These are phyloP conservation scores for Metschnikowia peoriensis DNA, from an alignment of 805 yeast species.

Conservation along the genomic window DNA sequence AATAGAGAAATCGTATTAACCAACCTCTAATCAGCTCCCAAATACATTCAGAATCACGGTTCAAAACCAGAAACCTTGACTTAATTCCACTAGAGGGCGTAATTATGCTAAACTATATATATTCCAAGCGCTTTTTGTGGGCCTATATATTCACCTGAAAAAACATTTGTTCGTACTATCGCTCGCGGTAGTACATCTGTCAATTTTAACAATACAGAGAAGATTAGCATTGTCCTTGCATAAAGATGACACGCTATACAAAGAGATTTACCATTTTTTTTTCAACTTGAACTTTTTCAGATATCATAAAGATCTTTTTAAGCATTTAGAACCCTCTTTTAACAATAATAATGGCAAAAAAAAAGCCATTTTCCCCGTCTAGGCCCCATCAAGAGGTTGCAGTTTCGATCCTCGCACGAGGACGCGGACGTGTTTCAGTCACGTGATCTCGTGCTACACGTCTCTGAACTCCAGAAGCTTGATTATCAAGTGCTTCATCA, in stretches of 20 bases:
- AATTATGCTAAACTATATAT: background rate
- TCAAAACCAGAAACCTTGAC: too few relatives aligned
- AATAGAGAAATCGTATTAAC: too few relatives aligned
- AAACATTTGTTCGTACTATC: conserved; percentile 34
- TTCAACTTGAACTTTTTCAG: background rate
- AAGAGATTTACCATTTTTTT: conserved; percentile 96
- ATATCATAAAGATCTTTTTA: background rate
- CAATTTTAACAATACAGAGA: conserved; percentile 99
- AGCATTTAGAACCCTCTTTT: background rate
- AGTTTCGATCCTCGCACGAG: conserved; percentile 11
- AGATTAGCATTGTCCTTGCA: conserved; percentile 99
- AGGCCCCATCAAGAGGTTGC: background rate
- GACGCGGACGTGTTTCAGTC: conserved; percentile 1
- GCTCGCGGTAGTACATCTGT: conserved; percentile 65
- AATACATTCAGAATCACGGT: too few relatives aligned
- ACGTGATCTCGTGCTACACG: conserved; percentile 1
- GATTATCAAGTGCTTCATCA: background rate
- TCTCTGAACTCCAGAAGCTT: background rate
- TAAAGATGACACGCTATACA: conserved; percentile 99
- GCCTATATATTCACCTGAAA: background rate
- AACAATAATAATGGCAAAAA: background rate
- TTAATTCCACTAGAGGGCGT: too few relatives aligned
- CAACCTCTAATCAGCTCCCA: too few relatives aligned
- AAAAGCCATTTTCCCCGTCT: background rate
- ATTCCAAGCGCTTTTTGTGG: background rate